These are phyloP conservation scores for Verticillium zaregamsianum DNA, from an alignment of 2,329 filamentous ascomycete species.

Conservation along the genomic window DNA sequence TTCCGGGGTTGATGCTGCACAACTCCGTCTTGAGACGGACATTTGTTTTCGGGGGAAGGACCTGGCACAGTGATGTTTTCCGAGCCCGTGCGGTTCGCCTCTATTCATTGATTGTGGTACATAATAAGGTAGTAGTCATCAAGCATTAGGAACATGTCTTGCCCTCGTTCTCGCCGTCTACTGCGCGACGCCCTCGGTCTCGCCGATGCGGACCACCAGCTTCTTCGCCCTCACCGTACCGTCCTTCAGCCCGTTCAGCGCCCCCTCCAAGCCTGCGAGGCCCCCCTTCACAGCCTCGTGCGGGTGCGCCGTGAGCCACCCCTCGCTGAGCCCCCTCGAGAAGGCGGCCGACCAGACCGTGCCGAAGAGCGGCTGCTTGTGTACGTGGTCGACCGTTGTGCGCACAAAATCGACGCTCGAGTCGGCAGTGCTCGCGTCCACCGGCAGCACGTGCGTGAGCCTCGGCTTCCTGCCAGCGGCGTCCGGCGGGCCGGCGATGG, in stretches of 20 bases:
- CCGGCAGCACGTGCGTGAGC: conserved; percentile 12
- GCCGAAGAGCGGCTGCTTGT: conserved; percentile 11
- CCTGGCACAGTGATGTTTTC: no score
- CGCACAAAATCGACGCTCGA: conserved; percentile 9
- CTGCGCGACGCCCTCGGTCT: background rate
- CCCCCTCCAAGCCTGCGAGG: conserved; percentile 7
- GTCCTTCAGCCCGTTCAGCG: conserved; percentile 8
- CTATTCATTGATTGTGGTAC: no score
- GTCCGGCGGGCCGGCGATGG: conserved; percentile 9
- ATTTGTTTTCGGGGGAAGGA: no score
- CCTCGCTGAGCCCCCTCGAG: conserved; percentile 9
- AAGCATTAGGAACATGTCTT: no score
- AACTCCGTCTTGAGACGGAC: no score
- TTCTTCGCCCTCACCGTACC: conserved; percentile 14
- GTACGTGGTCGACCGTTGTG: conserved; percentile 9
- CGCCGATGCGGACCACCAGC: conserved; percentile 12
- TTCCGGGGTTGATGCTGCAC: no score
- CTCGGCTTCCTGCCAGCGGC: conserved; percentile 8
- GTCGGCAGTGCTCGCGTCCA: conserved; percentile 6
- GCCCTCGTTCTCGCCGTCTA: background rate
- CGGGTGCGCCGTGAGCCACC: conserved; percentile 15
- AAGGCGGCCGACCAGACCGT: conserved; percentile 10
- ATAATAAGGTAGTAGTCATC: no score
- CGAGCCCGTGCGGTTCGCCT: no score
- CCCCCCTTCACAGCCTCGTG: conserved; percentile 10